Evolutionary conservation across 192 early-diverging fungal species (phyloP).

Genomic region (Podochytrium sp.): DNA sequence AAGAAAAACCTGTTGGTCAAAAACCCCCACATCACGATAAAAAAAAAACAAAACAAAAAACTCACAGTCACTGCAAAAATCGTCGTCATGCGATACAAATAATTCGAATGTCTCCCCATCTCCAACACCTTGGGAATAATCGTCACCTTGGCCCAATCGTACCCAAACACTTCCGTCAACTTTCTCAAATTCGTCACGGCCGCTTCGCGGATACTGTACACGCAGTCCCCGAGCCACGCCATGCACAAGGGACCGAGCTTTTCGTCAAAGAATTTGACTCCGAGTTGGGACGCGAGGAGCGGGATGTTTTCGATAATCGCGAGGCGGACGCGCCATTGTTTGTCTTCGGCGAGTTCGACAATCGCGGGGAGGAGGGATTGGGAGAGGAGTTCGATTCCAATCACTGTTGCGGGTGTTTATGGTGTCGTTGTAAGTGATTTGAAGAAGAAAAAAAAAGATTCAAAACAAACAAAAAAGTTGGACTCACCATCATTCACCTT

Average conservation of each 20-base stretch:
- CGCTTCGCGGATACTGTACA: conserved; percentile 97
- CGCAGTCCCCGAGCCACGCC: conserved; percentile 97
- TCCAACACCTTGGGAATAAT: conserved; percentile 94
- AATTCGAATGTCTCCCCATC: conserved; percentile 90
- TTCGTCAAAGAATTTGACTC: conserved; percentile 96
- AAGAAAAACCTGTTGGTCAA: not conserved
- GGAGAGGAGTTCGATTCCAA: conserved; percentile 97
- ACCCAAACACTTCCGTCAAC: conserved; percentile 97
- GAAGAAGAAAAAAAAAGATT: conserved; percentile 1
- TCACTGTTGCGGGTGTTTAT: conserved; percentile 42
- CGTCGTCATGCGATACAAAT: conserved; percentile 98
- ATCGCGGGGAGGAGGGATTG: conserved; percentile 97
- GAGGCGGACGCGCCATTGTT: conserved; percentile 98
- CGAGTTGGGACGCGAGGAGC: conserved; percentile 93
- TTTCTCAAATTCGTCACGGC: conserved; percentile 93
- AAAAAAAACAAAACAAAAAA: not conserved
- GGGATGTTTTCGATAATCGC: conserved; percentile 99
- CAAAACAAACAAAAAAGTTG: not conserved
- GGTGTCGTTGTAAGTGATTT: not conserved
- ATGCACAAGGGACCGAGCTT: conserved; percentile 93
- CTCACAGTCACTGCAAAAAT: conserved; percentile 92
- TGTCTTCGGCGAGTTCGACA: conserved; percentile 98
- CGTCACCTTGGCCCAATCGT: conserved; percentile 93
- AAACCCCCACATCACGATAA: not conserved
- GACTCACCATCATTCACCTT: conserved; percentile 81